Conservation (phyloP, 495 filamentous ascomycete species). For the Neurospora sp. region DNA sequence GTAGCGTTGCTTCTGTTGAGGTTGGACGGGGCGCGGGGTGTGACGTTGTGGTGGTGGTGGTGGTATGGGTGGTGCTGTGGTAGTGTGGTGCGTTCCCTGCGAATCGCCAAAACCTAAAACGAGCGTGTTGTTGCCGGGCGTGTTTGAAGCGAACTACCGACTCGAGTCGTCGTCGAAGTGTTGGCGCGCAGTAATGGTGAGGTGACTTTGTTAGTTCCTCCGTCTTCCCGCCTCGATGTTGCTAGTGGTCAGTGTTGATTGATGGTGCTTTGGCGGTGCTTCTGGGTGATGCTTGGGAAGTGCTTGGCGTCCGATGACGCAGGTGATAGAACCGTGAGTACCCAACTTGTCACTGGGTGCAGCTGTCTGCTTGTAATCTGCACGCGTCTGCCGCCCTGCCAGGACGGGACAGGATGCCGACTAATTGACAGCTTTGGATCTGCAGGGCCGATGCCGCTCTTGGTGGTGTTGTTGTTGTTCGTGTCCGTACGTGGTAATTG, state of each 20-base stretch:
- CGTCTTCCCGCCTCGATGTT: not conserved
- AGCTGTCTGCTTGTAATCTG: not conserved
- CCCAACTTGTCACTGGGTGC: not conserved
- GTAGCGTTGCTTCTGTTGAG: not conserved
- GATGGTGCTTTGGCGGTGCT: not conserved
- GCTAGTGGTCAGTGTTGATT: not conserved
- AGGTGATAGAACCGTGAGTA: not conserved
- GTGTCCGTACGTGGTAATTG: not conserved
- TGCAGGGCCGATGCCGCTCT: not conserved
- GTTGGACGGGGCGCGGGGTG: not conserved
- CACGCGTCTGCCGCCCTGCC: not conserved
- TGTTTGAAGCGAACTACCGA: not conserved
- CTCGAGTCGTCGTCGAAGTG: not conserved
- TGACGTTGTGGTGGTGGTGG: not conserved
- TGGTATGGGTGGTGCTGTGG: not conserved
- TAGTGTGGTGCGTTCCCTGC: not conserved
- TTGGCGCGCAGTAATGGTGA: not conserved
- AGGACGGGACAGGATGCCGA: not conserved
- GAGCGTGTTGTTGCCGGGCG: not conserved
- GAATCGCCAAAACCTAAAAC: not conserved
- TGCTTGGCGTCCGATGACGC: not conserved
- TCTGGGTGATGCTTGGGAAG: not conserved
- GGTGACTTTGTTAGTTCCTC: not conserved
- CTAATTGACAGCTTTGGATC: not conserved
- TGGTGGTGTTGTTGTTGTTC: not conserved